phyloP scores from a whole-genome alignment of 371 early-diverging fungal genomes.

The Mucor sp. region DNA sequence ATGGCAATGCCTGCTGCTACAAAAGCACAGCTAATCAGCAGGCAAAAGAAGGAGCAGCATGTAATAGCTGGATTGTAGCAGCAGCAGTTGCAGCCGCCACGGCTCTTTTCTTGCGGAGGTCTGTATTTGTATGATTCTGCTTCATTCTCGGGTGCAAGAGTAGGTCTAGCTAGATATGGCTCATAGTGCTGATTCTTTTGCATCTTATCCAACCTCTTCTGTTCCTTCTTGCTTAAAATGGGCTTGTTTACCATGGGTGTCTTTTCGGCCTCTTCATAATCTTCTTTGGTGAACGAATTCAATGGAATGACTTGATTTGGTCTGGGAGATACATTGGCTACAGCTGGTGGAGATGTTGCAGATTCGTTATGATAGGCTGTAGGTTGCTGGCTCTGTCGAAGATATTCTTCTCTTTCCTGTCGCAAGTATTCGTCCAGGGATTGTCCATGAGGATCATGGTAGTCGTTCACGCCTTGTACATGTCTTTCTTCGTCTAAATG shows the following conservation, averaged over 20 bases:
- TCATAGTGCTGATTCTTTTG: neutral
- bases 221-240: constrained; percentile 1
- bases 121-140: constrained; percentile 9
- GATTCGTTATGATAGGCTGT: neutral
- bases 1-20: constrained; percentile 32
- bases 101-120: neutral
- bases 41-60: constrained; percentile 32
- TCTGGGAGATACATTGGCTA: neutral
- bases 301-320: neutral
- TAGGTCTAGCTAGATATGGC: constrained; percentile 18
- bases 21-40: constrained; percentile 28
- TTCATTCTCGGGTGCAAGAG: constrained; percentile 23
- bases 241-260: constrained; percentile 3
- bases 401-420: constrained; percentile 25
- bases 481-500: constrained; percentile 8
- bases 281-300: constrained; percentile 2
- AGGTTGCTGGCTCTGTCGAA: constrained; percentile 8
- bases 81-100: constrained; percentile 14
- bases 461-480: constrained; percentile 2
- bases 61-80: constrained; percentile 38
- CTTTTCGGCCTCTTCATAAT: constrained; percentile 7
- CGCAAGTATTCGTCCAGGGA: constrained; percentile 12
- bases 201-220: constrained; percentile 6
- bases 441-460: constrained; percentile 1
- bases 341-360: neutral